Conservation (phyloP, 768 basidiomycete species). For the Sporobolomyces roseus region DNA sequence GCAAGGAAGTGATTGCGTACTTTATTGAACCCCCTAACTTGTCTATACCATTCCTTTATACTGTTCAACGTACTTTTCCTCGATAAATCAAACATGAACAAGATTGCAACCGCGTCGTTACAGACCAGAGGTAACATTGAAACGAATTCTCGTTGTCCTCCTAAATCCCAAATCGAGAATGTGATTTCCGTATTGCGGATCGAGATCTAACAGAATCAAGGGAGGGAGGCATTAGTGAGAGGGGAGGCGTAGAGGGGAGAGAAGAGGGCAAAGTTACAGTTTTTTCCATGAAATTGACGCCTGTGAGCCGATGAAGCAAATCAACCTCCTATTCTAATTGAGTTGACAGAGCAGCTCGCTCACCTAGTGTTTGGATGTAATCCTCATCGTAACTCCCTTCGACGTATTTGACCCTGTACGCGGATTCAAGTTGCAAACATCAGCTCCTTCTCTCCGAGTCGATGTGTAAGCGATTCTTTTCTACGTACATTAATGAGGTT, state of each 20-base stretch:
- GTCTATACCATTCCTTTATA: slow-evolving; percentile 99
- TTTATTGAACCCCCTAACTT: slow-evolving; percentile 98
- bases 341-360: too few species aligned
- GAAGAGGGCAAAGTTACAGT: slow-evolving; percentile 51
- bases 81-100: slow-evolving; percentile 99
- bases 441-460: too few species aligned
- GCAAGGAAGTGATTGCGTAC: slow-evolving; percentile 52
- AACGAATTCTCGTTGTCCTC: slow-evolving; percentile 89
- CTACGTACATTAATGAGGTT: slow-evolving; percentile 79
- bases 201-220: slow-evolving; percentile 57
- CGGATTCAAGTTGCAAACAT: too few species aligned
- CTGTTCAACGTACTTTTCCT: slow-evolving; percentile 96
- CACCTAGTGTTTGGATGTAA: slow-evolving; percentile 94
- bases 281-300: slow-evolving; percentile 99
- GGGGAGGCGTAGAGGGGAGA: not conserved
- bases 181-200: slow-evolving; percentile 98
- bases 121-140: slow-evolving; percentile 52
- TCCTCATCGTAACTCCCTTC: slow-evolving; percentile 75
- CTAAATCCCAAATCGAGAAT: slow-evolving; percentile 77
- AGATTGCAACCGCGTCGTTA: slow-evolving; percentile 97
- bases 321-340: too few species aligned
- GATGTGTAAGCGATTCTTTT: too few species aligned
- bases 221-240: too few species aligned
- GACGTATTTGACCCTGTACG: slow-evolving; percentile 76
- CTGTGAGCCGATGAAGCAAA: slow-evolving; percentile 50